Evolutionary conservation across 176 grass and related monocot species (phyloP), one percentile per base, ranked within the genome.

Genomic region (Luzula sylvatica): DNA sequence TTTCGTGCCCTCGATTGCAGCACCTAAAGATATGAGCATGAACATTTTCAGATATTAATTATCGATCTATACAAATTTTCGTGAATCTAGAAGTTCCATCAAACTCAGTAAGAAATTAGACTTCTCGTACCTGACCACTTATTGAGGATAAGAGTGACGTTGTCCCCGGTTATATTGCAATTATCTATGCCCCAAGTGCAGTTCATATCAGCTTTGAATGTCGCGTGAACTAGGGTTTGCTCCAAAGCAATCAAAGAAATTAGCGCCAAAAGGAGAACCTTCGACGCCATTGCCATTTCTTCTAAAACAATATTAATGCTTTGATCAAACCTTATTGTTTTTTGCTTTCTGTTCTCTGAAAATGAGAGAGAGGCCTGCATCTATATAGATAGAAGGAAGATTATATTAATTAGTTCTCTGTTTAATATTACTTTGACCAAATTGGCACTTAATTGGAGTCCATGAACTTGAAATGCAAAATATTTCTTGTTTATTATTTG

Each of bases 1-100:
- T 12, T 30, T 11, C 15, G 59, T 3, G 38, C 25, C 63, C 65
- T 89, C 6, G 75, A 76, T 39, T 56, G 38, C 45, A 96, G 77
- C 71, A 27, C 58, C 58, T 63, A 26, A 30, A 62, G n/a, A n/a
- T n/a, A n/a, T n/a, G 28, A 63, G 11, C 4, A 48, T 23, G 26
- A 28, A 11, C 28, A 63, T 45, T 26, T 19, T 26, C 22, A 51
- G 7, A 41, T 21, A 58, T 42, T 14, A 23, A 12, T 17, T 23
- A 15, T 7, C 24, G 23, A 14, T 40, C 4, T 3, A 14, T 20
- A 58, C 38, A 22, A 58, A 42, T 23, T 20, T 3, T 8, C 14
- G 42, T 1, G 42, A 3, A 25, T 7, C 3, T 12, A 3, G n/a
- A n/a, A n/a, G n/a, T n/a, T n/a, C n/a, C n/a, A n/a, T n/a, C n/a